phyloP scores from a whole-genome alignment of 352 stramenopile genomes.

The Phytopythium cucurbitacearum region DNA sequence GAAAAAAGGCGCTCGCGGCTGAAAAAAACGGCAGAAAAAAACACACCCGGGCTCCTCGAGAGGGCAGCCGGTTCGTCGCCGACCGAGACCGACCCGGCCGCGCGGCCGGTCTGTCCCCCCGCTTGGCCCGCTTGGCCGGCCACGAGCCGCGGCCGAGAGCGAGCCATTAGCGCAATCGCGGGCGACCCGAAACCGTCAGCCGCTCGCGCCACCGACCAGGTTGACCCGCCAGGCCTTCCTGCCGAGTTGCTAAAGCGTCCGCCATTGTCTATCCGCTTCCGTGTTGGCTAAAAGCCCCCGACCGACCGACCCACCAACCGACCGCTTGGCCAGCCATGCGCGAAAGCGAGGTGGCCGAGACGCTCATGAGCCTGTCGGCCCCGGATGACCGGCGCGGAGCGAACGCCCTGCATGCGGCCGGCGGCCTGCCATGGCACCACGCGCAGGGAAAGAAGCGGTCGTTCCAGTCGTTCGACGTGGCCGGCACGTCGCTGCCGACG shows the following conservation, averaged over 20 bases:
- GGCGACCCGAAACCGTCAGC: neutral
- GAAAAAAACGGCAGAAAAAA: too few relatives aligned
- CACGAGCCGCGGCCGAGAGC: neutral
- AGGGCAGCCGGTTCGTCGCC: too few relatives aligned
- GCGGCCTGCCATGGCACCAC: conserved; percentile 49
- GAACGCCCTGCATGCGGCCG: conserved; percentile 45
- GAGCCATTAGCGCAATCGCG: conserved; percentile 1
- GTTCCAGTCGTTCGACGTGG: conserved; percentile 34
- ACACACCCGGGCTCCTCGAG: too few relatives aligned
- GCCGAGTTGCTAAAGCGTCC: neutral
- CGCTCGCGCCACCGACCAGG: neutral
- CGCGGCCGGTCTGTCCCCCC: too few relatives aligned
- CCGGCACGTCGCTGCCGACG: conserved; percentile 45
- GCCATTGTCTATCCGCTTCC: neutral
- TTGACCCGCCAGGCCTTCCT: neutral
- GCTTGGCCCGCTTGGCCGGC: too few relatives aligned
- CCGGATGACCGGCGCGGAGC: conserved; percentile 62
- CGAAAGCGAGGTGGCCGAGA: conserved; percentile 70
- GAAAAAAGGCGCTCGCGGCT: too few relatives aligned
- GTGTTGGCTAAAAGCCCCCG: neutral
- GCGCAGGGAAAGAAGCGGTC: conserved; percentile 42
- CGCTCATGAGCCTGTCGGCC: conserved; percentile 76
- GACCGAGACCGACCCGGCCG: too few relatives aligned
- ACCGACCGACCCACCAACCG: conserved; percentile 8
- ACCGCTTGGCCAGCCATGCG: conserved; percentile 29